Evolutionary conservation across 1,139 yeast species (phyloP).

Genomic region (Yamadazyma triangularis): DNA sequence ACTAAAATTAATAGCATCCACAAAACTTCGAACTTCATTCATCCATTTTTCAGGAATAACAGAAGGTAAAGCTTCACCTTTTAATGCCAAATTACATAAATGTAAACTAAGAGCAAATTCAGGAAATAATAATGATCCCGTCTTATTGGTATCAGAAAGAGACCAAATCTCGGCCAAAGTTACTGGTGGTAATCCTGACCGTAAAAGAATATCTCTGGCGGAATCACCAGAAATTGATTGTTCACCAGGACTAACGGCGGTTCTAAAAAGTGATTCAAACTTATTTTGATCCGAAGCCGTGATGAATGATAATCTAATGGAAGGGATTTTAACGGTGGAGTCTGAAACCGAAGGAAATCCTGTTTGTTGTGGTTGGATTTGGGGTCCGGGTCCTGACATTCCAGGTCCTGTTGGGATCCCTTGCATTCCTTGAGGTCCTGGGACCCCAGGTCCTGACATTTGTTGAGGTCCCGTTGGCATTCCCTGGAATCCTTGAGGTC

Average conservation of each 20-base stretch:
- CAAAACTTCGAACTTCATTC: slow-evolving; percentile 83
- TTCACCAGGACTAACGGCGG: slow-evolving; percentile 74
- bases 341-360: slow-evolving; percentile 22
- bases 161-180: slow-evolving; percentile 88
- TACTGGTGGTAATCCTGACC: slow-evolving; percentile 74
- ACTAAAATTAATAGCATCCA: slow-evolving; percentile 80
- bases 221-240: slow-evolving; percentile 71
- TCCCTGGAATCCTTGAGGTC: no score
- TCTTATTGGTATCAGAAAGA: slow-evolving; percentile 78
- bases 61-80: slow-evolving; percentile 74
- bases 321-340: slow-evolving; percentile 50
- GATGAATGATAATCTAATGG: slow-evolving; percentile 74
- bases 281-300: slow-evolving; percentile 81
- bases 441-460: no score
- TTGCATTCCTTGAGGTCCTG: no score
- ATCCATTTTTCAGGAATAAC: slow-evolving; percentile 65
- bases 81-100: slow-evolving; percentile 71
- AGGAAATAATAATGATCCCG: slow-evolving; percentile 85
- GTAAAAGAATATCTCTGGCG: slow-evolving; percentile 74
- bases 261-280: slow-evolving; percentile 76
- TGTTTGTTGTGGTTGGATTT: slow-evolving; percentile 29
- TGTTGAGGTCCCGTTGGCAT: slow-evolving; percentile 6
- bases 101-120: slow-evolving; percentile 94
- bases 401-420: no score
- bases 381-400: slow-evolving; percentile 24